Base-by-base conservation (phyloP, 2,329 filamentous ascomycete species). In the Meredithiella fracta region DNA sequence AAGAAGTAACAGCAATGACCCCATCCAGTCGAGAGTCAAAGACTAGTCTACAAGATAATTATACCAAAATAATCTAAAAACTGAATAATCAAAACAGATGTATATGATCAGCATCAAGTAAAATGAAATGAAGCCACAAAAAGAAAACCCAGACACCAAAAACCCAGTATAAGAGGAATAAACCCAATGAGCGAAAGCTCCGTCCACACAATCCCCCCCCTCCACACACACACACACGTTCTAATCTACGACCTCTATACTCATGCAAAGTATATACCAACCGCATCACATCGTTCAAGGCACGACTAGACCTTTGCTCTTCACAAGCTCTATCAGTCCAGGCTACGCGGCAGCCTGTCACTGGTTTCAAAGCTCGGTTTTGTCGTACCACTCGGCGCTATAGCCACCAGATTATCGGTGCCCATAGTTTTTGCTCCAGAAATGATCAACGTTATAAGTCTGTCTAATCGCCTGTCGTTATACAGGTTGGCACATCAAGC, bases 31-130 rank as follows among this genome's bases (percentile, higher is more conserved):
- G n/a, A 47, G 26, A 44, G 38, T 26, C 34, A 23, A 58, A 58
- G 8, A n/a, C 49, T 51, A 51, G 26, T 51, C 31, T 52, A 52
- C 29, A 52, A 52, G 25, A 52, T 38, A 52, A 52, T 49, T 49
- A 52, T 52, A 52, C 29, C 50, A 25, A 52, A 38, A 38, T 20
- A 23, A 14, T 29, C 15, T 25, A 49, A 49, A 49, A 26, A 51
- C 26, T n/a, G 29, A 29, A 42, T 15, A 8, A 49, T 44, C 15
- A 44, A 17, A n/a, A n/a, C 40, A n/a, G 25, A 49, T 49, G 7
- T 49, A 49, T 49, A 26, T 49, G 44, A 34, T 34, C 5, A 49
- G n/a, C 44, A 26, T 49, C 17, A 23, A 49, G 17, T 14, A n/a
- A 49, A 25, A 25, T 11, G 22, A 23, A 7, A 26, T 11, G 11